phyloP scores from a whole-genome alignment of 176 grass and related monocot genomes.

The Carex scoparia region DNA sequence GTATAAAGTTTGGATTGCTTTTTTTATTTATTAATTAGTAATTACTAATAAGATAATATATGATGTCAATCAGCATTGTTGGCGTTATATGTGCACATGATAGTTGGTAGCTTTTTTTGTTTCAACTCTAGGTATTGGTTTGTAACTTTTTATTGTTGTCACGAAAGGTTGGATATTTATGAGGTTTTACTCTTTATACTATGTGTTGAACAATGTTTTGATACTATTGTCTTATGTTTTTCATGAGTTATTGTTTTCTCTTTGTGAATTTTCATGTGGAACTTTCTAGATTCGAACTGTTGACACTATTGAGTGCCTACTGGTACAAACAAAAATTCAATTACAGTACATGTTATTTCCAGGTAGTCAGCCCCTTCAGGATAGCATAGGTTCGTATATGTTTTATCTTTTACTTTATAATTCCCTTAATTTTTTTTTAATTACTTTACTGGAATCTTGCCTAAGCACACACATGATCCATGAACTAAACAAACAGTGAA shows the following conservation, averaged over 20 bases:
- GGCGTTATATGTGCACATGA: constrained; percentile 8
- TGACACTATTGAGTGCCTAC: not conserved
- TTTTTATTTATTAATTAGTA: constrained; percentile 1
- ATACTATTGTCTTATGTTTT: not conserved
- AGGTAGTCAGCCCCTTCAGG: not conserved
- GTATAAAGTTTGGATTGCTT: constrained; percentile 26
- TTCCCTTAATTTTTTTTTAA: not conserved
- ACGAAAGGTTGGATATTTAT: not conserved
- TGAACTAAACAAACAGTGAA: not conserved
- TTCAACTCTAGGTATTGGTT: not conserved
- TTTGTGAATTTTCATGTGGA: not conserved
- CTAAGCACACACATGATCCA: not conserved
- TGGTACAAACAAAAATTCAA: not conserved
- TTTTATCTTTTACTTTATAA: not conserved
- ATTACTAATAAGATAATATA: constrained; percentile 21
- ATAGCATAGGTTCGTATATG: not conserved
- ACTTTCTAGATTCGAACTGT: not conserved
- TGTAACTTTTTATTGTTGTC: not conserved
- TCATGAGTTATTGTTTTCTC: not conserved
- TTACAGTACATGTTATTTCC: not conserved
- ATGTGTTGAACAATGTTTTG: not conserved
- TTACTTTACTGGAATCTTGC: not conserved
- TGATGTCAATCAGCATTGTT: constrained; percentile 18
- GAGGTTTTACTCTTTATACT: not conserved
- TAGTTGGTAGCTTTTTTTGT: not conserved